Conservation (phyloP, 352 stramenopile genomes). For the Phytophthora multivora region DNA sequence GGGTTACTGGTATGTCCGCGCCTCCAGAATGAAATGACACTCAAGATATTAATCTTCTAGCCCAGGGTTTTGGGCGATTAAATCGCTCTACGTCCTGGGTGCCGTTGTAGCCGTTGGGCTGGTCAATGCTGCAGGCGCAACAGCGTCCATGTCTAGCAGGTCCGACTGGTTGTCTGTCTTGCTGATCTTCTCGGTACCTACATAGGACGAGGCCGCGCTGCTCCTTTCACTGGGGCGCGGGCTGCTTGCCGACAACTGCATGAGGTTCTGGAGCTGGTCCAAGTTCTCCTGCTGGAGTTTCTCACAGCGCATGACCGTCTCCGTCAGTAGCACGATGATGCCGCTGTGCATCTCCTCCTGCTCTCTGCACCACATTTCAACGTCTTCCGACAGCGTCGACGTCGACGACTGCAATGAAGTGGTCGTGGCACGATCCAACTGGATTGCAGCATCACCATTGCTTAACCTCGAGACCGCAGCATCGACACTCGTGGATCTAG, state of each 20-base stretch:
- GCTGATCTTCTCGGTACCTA: conserved; percentile 13
- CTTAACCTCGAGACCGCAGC: conserved; percentile 4
- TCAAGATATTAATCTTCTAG: conserved; percentile 6
- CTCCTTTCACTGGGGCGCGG: conserved; percentile 23
- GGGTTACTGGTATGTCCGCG: neutral
- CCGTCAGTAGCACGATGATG: conserved; percentile 79
- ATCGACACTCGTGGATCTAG: neutral
- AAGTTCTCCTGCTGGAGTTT: conserved; percentile 82
- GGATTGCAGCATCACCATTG: conserved; percentile 5
- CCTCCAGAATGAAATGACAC: conserved; percentile 21
- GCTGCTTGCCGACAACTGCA: conserved; percentile 64
- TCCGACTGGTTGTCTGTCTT: conserved; percentile 19
- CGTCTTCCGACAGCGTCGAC: conserved; percentile 75
- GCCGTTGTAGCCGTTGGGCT: conserved; percentile 7
- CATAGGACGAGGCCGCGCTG: conserved; percentile 25
- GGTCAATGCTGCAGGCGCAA: conserved; percentile 1
- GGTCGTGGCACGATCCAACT: conserved; percentile 43
- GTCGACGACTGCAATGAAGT: conserved; percentile 56
- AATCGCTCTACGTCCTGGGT: conserved; percentile 8
- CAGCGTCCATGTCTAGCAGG: conserved; percentile 17
- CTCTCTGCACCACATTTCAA: conserved; percentile 78
- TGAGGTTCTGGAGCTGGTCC: conserved; percentile 84
- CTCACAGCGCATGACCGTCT: conserved; percentile 84
- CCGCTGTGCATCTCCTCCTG: conserved; percentile 89
- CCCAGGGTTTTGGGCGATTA: conserved; percentile 9